Base-by-base conservation (phyloP, 345 rosid species). In the Citrus trifoliata region DNA sequence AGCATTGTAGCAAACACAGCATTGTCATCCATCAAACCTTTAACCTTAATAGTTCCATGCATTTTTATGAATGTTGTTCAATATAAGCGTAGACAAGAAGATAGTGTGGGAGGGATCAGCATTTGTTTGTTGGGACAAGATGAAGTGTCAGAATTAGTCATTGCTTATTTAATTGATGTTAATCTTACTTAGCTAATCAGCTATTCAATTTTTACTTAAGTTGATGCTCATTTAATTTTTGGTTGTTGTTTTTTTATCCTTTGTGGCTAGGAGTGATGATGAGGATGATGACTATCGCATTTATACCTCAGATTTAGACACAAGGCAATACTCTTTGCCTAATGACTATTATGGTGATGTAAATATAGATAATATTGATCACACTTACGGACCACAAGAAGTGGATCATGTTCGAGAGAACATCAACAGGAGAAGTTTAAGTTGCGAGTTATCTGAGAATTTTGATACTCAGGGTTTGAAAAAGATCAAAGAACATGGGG, bases 261-360 rank as follows among this genome's bases (percentile, higher is more conserved):
- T 42, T 80, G 48, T 81, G 82, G 75, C 67, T 82, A 91, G 98
- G 93, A 94, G 97, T 88, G 97, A 94, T 74, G 97, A 91, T 48
- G 98, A 94, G 75, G 89, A 89, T 82, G 92, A 89, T 80, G 95
- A 87, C 24, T 93, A 89, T 77, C 86, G 86, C 51, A 87, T 77
- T 74, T 93, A 85, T 83, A 81, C 33, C 56, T 88, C 91, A 60
- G 91, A 92, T 78, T 88, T 86, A 66, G 93, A 85, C 65, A 71
- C 89, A 71, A 87, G 88, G 79, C 88, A 78, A 78, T 88, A 84
- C 76, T 61, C 77, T 83, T 88, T 81, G 79, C 83, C 81, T 81
- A 89, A 88, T 79, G 92, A 89, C 71, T 86, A 84, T 77, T 87
- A 85, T 83, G 89, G 90, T 75, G 53, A 84, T 70, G 75, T 80